Base-by-base conservation (phyloP, 2,329 filamentous ascomycete genomes). In the Hyphodiscus sp. region DNA sequence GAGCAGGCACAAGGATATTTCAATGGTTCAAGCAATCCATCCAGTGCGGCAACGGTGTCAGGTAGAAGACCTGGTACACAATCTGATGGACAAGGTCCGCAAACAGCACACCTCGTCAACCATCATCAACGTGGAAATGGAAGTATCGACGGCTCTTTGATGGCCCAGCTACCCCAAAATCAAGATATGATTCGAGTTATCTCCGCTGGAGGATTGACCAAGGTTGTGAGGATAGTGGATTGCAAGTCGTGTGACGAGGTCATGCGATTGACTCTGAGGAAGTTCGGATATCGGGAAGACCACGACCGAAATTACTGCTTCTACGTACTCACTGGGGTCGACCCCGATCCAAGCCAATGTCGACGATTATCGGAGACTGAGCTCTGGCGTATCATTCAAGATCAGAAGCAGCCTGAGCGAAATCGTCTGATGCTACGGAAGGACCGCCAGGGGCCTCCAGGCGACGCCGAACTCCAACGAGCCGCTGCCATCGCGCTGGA, bases 241-340 rank as follows among this genome's bases (percentile, higher is more conserved):
- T 96, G 91, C 77, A 91, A 85, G 66, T 94, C 87, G 5, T 88
- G 90, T 56, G 94, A 96, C 65, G 91, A 97, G 61, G 89, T 97
- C 50, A 92, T 96, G 76, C 80, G 91, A 45, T 87, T 89, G 56
- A 95, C 94, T 0, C 73, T 97, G 45, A 83, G 87, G 61, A 97
- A 97, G 69, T 89, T 96, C 59, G 84, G 85, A 42, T 79, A 96
- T 29, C 88, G 91, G 20, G 91, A 96, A 67, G 89, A 92, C 58
- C 91, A 96, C 65, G 88, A 94, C 68, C 83, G 91, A 64, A 96
- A 95, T 66, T 97, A 96, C 73, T 96, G 91, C 74, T 97, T 99
- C 73, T 97, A 94, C 76, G 86, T 96, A 1, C 77, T 97, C 54
- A 86, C 89, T 61, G 92, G 91, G 49, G 76, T 90, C 41, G 90